phyloP scores from a whole-genome alignment of 257 asterid genomes.

The Verbascum thapsus region DNA sequence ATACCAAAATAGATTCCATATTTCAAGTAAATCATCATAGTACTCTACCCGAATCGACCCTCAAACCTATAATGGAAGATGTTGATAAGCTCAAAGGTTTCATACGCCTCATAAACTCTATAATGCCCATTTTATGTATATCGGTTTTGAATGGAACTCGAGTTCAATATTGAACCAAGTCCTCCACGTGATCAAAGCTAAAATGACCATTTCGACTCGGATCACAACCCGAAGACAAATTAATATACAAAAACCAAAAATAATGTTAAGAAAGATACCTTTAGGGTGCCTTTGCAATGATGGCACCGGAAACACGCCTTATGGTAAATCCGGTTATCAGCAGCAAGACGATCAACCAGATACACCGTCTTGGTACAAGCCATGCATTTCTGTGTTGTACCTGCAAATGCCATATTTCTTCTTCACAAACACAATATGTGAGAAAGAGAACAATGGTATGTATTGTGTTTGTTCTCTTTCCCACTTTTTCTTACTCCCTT shows the following conservation, averaged over 20 bases:
- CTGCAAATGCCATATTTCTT: constrained; percentile 57
- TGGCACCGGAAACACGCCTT: constrained; percentile 83
- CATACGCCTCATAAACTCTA: no score
- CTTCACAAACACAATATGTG: not conserved
- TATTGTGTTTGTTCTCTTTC: constrained; percentile 29
- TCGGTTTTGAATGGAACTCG: no score
- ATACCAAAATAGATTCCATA: no score
- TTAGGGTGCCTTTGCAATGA: constrained; percentile 77
- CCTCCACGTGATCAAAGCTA: no score
- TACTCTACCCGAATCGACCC: no score
- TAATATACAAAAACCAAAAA: not conserved
- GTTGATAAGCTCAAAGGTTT: no score
- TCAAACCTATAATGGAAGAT: no score
- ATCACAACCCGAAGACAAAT: not conserved
- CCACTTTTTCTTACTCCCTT: not conserved
- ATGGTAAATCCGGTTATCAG: constrained; percentile 64
- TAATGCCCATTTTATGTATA: no score
- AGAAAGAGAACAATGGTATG: constrained; percentile 40
- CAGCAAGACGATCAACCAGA: constrained; percentile 60
- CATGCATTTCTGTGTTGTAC: constrained; percentile 59
- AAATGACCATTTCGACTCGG: not conserved
- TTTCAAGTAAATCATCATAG: no score
- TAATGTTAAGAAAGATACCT: constrained; percentile 35
- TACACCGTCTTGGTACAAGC: constrained; percentile 67
- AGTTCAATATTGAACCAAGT: no score